A percentile compares a stretch with the other conserved stretches of the same genome.
Conservation (phyloP, 2,329 filamentous ascomycete species). For the Diaporthe vaccinii region DNA sequence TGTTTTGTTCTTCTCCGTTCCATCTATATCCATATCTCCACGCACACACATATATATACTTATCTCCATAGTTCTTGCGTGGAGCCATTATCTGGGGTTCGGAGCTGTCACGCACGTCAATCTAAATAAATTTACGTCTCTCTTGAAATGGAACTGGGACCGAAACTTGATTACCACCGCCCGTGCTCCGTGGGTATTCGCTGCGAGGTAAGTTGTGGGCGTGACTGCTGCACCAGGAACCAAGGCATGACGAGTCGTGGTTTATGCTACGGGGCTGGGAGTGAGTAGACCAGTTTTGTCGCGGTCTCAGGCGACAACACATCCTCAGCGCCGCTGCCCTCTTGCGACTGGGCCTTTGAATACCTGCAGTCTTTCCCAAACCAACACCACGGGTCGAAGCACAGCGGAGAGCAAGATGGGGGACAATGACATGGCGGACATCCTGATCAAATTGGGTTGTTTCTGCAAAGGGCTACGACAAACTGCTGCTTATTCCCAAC, state of each 20-base stretch:
- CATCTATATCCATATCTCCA: not conserved
- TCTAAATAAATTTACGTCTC: not conserved
- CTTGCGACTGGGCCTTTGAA: not conserved
- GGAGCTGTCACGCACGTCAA: slow-evolving; percentile 1
- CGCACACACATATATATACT: not conserved
- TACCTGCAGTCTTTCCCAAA: too few species aligned
- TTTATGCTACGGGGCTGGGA: not conserved
- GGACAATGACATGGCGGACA: not conserved
- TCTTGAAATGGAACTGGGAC: not conserved
- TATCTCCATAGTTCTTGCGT: not conserved
- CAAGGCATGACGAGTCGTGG: not conserved
- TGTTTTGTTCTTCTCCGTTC: not conserved
- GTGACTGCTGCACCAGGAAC: not conserved
- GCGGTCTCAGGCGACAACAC: not conserved
- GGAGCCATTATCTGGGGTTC: slow-evolving; percentile 2
- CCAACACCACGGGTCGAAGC: not conserved
- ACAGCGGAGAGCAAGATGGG: not conserved
- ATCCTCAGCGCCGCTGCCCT: too few species aligned
- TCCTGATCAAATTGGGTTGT: not conserved
- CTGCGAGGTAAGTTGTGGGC: not conserved
- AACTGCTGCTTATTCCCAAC: not conserved
- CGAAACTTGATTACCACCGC: not conserved
- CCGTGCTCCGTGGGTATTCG: not conserved
- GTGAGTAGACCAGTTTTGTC: not conserved
- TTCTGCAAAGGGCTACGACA: slow-evolving; percentile 4